Percentiles rank a stretch among this genome's conserved stretches.
Evolutionary conservation across 2,329 filamentous ascomycete species (phyloP).

Genomic region (Fusarium sp.): DNA sequence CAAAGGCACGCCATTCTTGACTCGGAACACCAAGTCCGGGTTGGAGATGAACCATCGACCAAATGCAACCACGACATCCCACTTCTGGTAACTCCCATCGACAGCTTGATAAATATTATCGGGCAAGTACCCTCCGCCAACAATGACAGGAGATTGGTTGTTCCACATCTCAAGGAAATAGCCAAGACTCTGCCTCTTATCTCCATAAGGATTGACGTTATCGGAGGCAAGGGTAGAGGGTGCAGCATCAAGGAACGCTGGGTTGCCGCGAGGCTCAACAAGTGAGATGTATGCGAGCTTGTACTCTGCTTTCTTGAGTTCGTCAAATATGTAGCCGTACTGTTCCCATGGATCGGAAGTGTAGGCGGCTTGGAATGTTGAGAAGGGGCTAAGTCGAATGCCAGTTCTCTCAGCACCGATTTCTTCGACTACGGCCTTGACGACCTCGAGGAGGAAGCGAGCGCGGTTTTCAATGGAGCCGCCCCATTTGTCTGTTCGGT

Average conservation of each 20-base stretch:
- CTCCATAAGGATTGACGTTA: conserved; percentile 14
- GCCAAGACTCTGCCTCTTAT: conserved; percentile 53
- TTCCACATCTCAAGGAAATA: conserved; percentile 53
- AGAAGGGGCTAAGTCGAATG: conserved; percentile 69
- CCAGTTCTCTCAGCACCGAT: conserved; percentile 65
- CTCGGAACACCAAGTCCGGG: conserved; percentile 56
- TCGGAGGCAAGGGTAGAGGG: conserved; percentile 1
- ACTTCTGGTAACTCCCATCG: conserved; percentile 46
- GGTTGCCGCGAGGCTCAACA: conserved; percentile 54
- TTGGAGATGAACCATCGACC: conserved; percentile 55
- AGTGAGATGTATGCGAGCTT: conserved; percentile 54
- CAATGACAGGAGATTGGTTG: conserved; percentile 50
- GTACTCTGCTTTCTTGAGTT: conserved; percentile 47
- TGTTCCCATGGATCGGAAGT: conserved; percentile 50
- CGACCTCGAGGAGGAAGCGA: conserved; percentile 64
- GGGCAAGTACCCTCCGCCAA: conserved; percentile 52
- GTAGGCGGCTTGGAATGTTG: conserved; percentile 49
- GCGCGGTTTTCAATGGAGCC: conserved; percentile 67
- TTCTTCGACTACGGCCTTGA: conserved; percentile 57
- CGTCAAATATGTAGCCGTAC: conserved; percentile 46
- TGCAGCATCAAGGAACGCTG: conserved; percentile 54
- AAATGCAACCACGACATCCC: conserved; percentile 50
- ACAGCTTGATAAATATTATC: conserved; percentile 43
- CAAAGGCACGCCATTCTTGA: conserved; percentile 55
- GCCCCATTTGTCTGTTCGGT: conserved; percentile 67